These are phyloP conservation scores for Tardiomyces depauwii DNA, from an alignment of 1,139 yeast species.

Conservation along the genomic window DNA sequence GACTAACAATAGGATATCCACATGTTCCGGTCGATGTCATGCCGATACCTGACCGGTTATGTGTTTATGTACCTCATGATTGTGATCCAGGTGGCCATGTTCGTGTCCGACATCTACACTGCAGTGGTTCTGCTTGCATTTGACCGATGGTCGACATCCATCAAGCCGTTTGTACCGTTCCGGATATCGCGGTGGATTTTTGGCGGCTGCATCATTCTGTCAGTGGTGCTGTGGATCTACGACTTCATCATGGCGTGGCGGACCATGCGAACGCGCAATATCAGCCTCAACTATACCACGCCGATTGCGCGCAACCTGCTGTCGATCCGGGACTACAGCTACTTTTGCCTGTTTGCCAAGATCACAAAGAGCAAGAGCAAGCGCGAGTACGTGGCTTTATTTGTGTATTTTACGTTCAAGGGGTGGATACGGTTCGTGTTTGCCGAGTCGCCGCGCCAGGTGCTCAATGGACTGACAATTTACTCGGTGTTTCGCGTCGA, in stretches of 20 bases:
- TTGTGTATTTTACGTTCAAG: conserved; percentile 55
- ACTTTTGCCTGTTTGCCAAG: conserved; percentile 61
- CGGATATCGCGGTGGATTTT: conserved; percentile 69
- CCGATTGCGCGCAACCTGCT: conserved; percentile 48
- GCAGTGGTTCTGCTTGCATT: conserved; percentile 65
- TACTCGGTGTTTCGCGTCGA: conserved; percentile 38
- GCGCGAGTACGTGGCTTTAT: conserved; percentile 59
- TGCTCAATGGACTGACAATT: conserved; percentile 65
- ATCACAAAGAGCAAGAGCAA: conserved; percentile 52
- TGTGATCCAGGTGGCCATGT: conserved; percentile 43
- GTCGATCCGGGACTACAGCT: conserved; percentile 46
- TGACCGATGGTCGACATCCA: conserved; percentile 58
- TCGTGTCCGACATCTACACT: conserved; percentile 71
- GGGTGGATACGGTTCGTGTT: conserved; percentile 52
- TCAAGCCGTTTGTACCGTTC: conserved; percentile 46
- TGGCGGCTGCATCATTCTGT: conserved; percentile 74
- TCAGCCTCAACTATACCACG: conserved; percentile 59
- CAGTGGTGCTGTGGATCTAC: conserved; percentile 46
- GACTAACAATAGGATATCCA: conserved; percentile 24
- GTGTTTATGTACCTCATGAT: conserved; percentile 40
- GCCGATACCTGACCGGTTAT: conserved; percentile 45
- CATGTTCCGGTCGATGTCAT: conserved; percentile 43
- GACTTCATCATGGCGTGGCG: conserved; percentile 51
- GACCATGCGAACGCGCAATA: conserved; percentile 48
- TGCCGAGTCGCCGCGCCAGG: conserved; percentile 87